Base-by-base conservation (phyloP, 768 basidiomycete genomes). In the Russula ochroleuca region DNA sequence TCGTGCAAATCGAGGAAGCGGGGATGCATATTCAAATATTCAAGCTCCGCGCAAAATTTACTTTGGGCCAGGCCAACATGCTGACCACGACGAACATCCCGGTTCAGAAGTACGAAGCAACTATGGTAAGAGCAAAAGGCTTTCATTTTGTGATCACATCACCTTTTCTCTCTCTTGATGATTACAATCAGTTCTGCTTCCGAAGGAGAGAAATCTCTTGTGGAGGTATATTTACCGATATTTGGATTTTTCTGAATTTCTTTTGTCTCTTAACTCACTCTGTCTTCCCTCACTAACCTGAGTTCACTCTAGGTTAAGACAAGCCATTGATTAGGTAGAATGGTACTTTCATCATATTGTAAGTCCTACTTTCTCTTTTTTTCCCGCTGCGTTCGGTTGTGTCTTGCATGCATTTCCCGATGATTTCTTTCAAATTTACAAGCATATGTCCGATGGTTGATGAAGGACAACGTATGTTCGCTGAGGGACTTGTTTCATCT, bases 391-490 rank as follows among this genome's bases (percentile, higher is more conserved):
- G 21, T n/a, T 51, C 5, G 23, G 41, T 21, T 19, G 23, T 41
- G 11, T 66, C 50, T 40, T 19, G 28, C 31, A 43, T 59, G 17
- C 23, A 41, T 35, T 31, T 57, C 61, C 65, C 67, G 21, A 68
- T 68, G 68, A 68, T 68, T 58, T 61, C 15, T 48, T 40, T 5
- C 55, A 13, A 43, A 57, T 61, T 63, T 67, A 68, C 68, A 68
- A 68, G 68, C 68, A 68, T 68, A 68, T 68, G 68, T 68, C 68
- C 68, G 67, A 68, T 19, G 41, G 25, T 61, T 38, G 23, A 51
- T 67, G 66, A 68, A 43, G 67, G 67, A 68, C 67, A 68, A 59
- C 61, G 58, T 67, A 68, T 68, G 65, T 68, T 68, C 67, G 61
- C 67, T 68, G 67, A 68, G 67, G 65, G 67, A 43, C 41, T 48